Conservation (phyloP, 1,139 yeast species). For the Schwanniomyces etchellsii region DNA sequence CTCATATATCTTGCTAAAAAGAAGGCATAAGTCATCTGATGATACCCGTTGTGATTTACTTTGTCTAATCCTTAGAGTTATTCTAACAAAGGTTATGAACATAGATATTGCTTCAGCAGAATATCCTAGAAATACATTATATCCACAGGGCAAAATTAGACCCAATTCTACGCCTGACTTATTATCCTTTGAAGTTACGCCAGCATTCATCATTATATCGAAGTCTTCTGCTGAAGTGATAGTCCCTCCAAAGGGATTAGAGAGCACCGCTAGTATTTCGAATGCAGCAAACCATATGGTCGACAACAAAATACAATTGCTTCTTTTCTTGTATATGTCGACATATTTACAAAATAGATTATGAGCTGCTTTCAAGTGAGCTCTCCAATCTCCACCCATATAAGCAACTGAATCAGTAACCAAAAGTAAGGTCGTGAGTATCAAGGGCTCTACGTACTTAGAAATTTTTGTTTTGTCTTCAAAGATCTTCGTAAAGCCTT, state of each 20-base stretch:
- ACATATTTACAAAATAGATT: slow-evolving; percentile 12
- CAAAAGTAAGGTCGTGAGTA: slow-evolving; percentile 7
- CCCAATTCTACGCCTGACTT: slow-evolving; percentile 1
- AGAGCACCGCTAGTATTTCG: slow-evolving; percentile 13
- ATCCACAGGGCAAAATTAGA: slow-evolving; percentile 7
- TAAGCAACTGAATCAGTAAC: slow-evolving; percentile 13
- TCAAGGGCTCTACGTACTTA: too few relatives aligned
- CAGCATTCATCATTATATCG: slow-evolving; percentile 2
- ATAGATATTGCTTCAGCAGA: too few relatives aligned
- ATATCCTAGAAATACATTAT: too few relatives aligned
- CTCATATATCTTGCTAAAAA: too few relatives aligned
- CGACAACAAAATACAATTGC: slow-evolving; percentile 5
- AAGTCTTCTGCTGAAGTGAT: slow-evolving; percentile 6
- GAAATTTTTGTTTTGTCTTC: too few relatives aligned
- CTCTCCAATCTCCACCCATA: slow-evolving; percentile 13
- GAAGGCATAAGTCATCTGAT: too few relatives aligned
- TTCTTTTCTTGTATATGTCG: slow-evolving; percentile 1
- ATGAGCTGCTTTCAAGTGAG: slow-evolving; percentile 14
- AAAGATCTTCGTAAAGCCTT: too few relatives aligned
- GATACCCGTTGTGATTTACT: too few relatives aligned
- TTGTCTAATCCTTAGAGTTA: too few relatives aligned
- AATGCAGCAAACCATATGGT: slow-evolving; percentile 15
- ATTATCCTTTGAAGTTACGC: background rate
- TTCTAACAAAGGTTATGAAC: too few relatives aligned
- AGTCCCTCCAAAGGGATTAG: slow-evolving; percentile 14